These are phyloP conservation scores for Neurospora sp. DNA, from an alignment of 495 filamentous ascomycete genomes.

Conservation along the genomic window DNA sequence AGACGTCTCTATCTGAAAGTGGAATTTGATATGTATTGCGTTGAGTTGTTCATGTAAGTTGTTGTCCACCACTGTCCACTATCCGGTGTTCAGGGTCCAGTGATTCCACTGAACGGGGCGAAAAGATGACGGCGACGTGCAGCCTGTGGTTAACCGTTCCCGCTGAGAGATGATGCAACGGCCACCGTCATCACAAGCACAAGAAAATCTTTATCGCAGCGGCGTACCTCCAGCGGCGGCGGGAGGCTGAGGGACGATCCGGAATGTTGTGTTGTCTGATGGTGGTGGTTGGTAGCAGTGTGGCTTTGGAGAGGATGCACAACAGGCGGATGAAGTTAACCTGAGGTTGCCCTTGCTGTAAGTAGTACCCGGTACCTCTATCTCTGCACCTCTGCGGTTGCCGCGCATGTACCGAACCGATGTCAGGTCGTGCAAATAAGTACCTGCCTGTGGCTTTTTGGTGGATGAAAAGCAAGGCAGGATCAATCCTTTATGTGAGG, in stretches of 20 bases:
- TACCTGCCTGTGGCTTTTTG: background rate
- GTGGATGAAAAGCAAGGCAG: background rate
- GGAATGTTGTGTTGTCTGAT: background rate
- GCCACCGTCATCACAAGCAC: constrained; percentile 3
- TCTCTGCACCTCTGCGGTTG: background rate
- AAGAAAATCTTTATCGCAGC: background rate
- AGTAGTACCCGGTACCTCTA: background rate
- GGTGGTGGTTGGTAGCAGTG: background rate
- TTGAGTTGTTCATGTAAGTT: background rate
- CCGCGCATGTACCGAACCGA: background rate
- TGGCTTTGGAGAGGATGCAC: background rate
- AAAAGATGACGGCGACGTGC: constrained; percentile 7
- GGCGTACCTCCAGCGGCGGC: background rate
- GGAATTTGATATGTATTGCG: background rate
- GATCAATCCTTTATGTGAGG: background rate
- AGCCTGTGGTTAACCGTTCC: background rate
- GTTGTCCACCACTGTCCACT: background rate
- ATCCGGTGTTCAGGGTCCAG: background rate
- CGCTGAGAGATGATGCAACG: constrained; percentile 1
- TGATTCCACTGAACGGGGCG: background rate
- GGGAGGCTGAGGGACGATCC: background rate
- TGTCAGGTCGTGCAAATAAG: background rate
- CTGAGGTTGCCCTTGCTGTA: background rate
- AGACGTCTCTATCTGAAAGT: background rate
- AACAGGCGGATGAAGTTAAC: background rate